These are phyloP conservation scores for Nigrospora sphaerica DNA, from an alignment of 2,329 filamentous ascomycete genomes.

Conservation along the genomic window DNA sequence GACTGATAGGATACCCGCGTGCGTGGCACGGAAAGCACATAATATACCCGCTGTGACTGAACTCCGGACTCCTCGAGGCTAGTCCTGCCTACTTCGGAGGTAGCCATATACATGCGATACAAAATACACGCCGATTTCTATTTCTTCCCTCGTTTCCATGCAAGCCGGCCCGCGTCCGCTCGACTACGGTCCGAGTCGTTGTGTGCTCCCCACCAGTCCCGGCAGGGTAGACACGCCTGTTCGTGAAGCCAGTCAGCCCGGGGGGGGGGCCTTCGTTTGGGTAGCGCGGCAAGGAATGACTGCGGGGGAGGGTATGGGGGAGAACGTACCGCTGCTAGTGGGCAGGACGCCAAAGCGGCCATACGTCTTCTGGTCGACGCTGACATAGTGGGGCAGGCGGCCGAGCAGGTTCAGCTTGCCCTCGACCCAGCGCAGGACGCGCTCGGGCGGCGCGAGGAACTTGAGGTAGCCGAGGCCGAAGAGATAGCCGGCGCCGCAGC, in stretches of 20 bases:
- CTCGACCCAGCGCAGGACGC: slow-evolving; percentile 81
- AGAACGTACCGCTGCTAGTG: slow-evolving; percentile 31
- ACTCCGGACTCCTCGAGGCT: too few species aligned
- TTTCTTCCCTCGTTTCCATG: neutral
- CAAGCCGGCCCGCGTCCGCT: too few species aligned
- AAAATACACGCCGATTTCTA: too few species aligned
- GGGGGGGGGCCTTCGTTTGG: neutral
- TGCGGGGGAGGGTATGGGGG: too few species aligned
- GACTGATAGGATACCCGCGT: too few species aligned
- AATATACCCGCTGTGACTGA: too few species aligned
- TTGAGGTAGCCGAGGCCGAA: slow-evolving; percentile 85
- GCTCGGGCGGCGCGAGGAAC: slow-evolving; percentile 83
- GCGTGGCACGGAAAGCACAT: too few species aligned
- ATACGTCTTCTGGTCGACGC: slow-evolving; percentile 92
- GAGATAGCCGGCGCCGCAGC: slow-evolving; percentile 76
- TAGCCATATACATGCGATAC: too few species aligned
- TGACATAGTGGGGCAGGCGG: slow-evolving; percentile 84
- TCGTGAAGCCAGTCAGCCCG: neutral
- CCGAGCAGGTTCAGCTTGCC: slow-evolving; percentile 78
- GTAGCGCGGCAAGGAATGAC: neutral
- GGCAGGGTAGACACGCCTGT: slow-evolving; percentile 33
- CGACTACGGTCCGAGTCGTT: slow-evolving; percentile 59
- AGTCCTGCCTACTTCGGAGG: too few species aligned
- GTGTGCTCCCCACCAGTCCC: slow-evolving; percentile 56
- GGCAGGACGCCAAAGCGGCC: slow-evolving; percentile 87